Conservation (phyloP, 2,329 filamentous ascomycete genomes). For the Scytalidium lignicola region DNA sequence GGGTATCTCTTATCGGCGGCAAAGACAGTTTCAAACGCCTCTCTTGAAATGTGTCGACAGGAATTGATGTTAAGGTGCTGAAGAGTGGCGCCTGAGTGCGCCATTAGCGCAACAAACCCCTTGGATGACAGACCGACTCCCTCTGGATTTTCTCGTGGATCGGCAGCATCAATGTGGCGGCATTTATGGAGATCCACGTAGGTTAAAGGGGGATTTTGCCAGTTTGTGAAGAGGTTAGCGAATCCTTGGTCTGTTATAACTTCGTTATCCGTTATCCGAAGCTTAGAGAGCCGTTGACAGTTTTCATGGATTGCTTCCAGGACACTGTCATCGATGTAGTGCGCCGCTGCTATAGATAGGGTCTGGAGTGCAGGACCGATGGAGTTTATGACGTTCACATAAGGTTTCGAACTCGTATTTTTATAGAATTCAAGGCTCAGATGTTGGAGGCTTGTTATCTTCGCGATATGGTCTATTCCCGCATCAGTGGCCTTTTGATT, state of each 20-base stretch:
- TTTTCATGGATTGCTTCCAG: conserved; percentile 65
- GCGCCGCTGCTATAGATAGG: conserved; percentile 68
- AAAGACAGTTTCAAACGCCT: conserved; percentile 73
- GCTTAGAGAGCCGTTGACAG: conserved; percentile 65
- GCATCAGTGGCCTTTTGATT: conserved; percentile 68
- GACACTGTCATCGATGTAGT: conserved; percentile 61
- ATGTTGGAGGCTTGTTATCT: conserved; percentile 62
- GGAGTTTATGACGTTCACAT: conserved; percentile 55
- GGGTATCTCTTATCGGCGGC: conserved; percentile 56
- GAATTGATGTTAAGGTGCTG: conserved; percentile 71
- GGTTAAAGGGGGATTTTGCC: conserved; percentile 67
- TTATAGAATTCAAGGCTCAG: conserved; percentile 66
- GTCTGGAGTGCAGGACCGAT: conserved; percentile 67
- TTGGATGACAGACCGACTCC: conserved; percentile 68
- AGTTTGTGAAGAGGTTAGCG: conserved; percentile 64
- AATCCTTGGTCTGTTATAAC: conserved; percentile 72
- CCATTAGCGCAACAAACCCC: conserved; percentile 78
- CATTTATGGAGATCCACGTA: conserved; percentile 73
- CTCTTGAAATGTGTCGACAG: conserved; percentile 72
- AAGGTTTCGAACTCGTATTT: conserved; percentile 46
- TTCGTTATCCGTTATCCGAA: conserved; percentile 76
- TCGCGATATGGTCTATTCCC: conserved; percentile 60
- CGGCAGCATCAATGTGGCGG: conserved; percentile 68
- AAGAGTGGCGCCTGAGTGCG: conserved; percentile 67
- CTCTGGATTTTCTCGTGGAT: conserved; percentile 59